Base-by-base conservation (phyloP, 2,329 filamentous ascomycete genomes). In the Calonectria pteridis region DNA sequence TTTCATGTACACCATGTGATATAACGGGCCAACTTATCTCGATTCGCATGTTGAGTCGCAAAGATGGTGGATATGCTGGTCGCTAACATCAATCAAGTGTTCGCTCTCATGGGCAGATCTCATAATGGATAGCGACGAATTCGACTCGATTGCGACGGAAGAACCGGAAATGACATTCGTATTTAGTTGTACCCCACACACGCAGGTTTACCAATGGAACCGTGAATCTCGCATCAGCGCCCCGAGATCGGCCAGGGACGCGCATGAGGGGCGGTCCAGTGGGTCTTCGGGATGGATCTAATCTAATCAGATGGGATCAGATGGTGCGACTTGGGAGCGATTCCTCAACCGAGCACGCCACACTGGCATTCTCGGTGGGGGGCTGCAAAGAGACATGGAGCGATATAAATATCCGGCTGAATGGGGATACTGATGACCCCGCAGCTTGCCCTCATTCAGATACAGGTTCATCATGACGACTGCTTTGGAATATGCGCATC, bases 231-330 rank as follows among this genome's bases (percentile, higher is more conserved):
- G 43, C 43, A 46, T 53, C 28, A 2, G 55, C n/a, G 28, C 23
- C 23, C 55, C 55, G 55, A 62, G 35, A 40, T 62, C 55, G 55
- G 55, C 55, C 43, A 46, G 20, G 40, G 43, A 23, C 6, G 9
- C 20, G 5, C 33, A 59, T 11, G 23, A 20, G 23, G 37, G 13
- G 33, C 16, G 55, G 35, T n/a, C 11, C 5, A 16, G 55, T 62
- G 55, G 55, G 55, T 37, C 55, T 2, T 6, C 5, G 23, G n/a
- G 14, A 28, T 40, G 33, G 31, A 62, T 62, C 55, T 62, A 62
- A 62, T 62, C 55, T 62, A 40, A 62, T 62, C 55, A 62, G 55
- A 62, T 62, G 23, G 33, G 43, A 62, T 62, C 35, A 40, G 16
- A 4, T 11, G 55, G 14, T 18, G 33, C 26, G 26, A n/a, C 29